Conservation (phyloP, 345 rosid genomes). For the Eucalyptus tenuipes region DNA sequence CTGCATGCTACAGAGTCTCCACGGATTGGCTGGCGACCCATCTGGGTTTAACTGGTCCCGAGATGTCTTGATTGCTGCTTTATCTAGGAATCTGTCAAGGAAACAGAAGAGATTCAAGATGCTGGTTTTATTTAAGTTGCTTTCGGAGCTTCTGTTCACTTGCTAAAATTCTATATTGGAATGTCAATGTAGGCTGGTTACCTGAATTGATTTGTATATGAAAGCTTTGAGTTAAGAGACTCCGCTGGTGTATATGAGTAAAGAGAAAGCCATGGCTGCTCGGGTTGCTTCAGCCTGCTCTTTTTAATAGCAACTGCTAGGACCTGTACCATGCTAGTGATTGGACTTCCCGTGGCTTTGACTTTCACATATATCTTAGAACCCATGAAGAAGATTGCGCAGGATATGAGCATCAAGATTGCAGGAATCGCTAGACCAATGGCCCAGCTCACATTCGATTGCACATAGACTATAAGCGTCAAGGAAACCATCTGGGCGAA, state of each 20-base stretch:
- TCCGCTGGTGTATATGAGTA: conserved; percentile 9
- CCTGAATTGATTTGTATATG: conserved; percentile 40
- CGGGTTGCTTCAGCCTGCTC: not conserved
- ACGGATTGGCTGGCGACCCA: conserved; percentile 38
- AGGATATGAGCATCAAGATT: conserved; percentile 46
- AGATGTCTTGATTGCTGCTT: conserved; percentile 24
- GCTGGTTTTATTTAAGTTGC: not conserved
- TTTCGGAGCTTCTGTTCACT: not conserved
- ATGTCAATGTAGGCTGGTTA: not conserved
- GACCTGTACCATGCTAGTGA: conserved; percentile 39
- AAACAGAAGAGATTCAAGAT: not conserved
- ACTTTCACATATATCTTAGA: conserved; percentile 62
- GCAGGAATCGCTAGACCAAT: conserved; percentile 67
- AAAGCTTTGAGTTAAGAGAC: conserved; percentile 27
- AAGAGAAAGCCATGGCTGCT: conserved; percentile 22
- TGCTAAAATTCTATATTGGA: not conserved
- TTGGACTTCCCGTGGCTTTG: conserved; percentile 64
- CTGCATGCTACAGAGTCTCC: conserved; percentile 44
- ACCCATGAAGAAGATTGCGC: conserved; percentile 39
- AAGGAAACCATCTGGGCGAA: conserved; percentile 62
- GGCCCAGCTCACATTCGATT: conserved; percentile 71
- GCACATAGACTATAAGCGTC: conserved; percentile 60
- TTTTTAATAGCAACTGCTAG: conserved; percentile 13
- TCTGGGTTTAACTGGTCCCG: conserved; percentile 19
- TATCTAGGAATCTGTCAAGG: conserved; percentile 16